These are phyloP conservation scores for Magnolia changhungtana DNA, from an alignment of 164 flowering plant species.

Conservation along the genomic window DNA sequence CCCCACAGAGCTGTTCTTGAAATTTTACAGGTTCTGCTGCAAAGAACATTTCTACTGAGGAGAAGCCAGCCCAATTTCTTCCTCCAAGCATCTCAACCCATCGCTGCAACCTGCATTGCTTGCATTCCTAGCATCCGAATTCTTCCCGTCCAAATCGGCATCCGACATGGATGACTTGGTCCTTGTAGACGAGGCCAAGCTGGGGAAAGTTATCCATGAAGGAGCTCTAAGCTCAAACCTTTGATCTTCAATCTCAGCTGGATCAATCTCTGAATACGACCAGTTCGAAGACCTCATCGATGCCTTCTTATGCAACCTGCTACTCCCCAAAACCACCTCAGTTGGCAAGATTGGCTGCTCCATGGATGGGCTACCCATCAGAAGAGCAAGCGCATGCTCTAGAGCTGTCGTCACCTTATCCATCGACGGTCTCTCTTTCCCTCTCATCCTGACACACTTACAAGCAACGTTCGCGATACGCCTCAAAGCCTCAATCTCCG, in stretches of 20 bases:
- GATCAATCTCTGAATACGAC: constrained; percentile 56
- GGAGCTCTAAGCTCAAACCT: constrained; percentile 85
- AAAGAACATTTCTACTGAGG: constrained; percentile 83
- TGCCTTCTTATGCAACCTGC: constrained; percentile 84
- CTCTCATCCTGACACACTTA: constrained; percentile 92
- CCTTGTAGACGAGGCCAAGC: constrained; percentile 88
- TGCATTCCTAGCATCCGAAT: constrained; percentile 32
- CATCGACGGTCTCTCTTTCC: constrained; percentile 97
- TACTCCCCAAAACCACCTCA: constrained; percentile 88
- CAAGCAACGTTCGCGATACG: constrained; percentile 77
- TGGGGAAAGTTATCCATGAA: constrained; percentile 97
- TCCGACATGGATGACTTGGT: constrained; percentile 87
- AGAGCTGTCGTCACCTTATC: constrained; percentile 86
- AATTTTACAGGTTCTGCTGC: constrained; percentile 71
- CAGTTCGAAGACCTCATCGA: constrained; percentile 71
- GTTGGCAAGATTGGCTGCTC: constrained; percentile 91
- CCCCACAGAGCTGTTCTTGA: not conserved
- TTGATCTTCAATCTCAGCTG: constrained; percentile 64
- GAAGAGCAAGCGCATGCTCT: constrained; percentile 73
- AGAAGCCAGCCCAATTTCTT: constrained; percentile 93
- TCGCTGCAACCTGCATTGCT: constrained; percentile 36
- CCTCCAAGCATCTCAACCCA: constrained; percentile 72
- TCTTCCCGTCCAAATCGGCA: constrained; percentile 47
- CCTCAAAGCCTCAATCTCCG: constrained; percentile 67
- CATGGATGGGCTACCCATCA: constrained; percentile 82